These are phyloP conservation scores for Venturia asperata DNA, from an alignment of 2,329 filamentous ascomycete genomes.

Conservation along the genomic window DNA sequence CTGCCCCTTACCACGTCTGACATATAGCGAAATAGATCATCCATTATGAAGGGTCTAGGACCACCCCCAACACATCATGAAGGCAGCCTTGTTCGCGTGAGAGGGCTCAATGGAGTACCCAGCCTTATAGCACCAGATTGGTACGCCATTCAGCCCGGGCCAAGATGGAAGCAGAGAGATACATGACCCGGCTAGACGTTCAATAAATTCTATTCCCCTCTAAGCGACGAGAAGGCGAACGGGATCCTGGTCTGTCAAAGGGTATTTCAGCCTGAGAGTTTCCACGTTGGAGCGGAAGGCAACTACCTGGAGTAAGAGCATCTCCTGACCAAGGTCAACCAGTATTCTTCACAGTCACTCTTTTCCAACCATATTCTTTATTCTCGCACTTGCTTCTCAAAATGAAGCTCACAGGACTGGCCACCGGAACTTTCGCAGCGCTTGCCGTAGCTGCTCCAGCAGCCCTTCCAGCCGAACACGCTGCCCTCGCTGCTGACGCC, in stretches of 20 bases:
- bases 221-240: not conserved
- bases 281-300: not conserved
- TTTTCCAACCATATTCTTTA: not conserved
- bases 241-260: not conserved
- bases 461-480: not conserved
- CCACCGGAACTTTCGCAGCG: conserved; percentile 1
- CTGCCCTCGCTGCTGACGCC: too few relatives aligned
- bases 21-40: conserved; percentile 7
- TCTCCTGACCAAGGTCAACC: too few relatives aligned
- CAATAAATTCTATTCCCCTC: not conserved
- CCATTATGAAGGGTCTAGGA: not conserved
- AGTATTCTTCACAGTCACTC: not conserved
- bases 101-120: not conserved
- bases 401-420: conserved; percentile 14
- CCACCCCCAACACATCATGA: not conserved
- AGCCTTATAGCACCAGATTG: too few relatives aligned
- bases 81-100: not conserved
- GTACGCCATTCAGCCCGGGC: not conserved
- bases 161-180: not conserved
- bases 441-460: conserved; percentile 9
- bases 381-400: not conserved
- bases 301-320: too few relatives aligned
- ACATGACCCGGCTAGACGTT: not conserved
- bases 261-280: not conserved
- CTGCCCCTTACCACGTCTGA: not conserved